Evolutionary conservation across 2,329 filamentous ascomycete genomes (phyloP).

Genomic region (Curvularia verruculosa): DNA sequence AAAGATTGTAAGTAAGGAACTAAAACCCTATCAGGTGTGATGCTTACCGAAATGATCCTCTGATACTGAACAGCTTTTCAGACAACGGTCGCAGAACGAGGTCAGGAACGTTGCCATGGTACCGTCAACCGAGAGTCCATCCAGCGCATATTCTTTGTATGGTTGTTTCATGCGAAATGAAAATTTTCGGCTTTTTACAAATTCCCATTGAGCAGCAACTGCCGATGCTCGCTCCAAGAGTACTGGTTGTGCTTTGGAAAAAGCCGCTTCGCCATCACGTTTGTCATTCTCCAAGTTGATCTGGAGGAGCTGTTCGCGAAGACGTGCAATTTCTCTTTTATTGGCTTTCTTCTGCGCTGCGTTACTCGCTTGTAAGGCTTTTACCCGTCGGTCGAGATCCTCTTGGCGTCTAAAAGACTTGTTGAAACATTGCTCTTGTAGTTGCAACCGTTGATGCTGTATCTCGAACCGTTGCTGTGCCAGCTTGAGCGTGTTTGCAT

Average conservation of each 20-base stretch:
- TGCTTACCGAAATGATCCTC: neutral
- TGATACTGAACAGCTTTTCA: neutral
- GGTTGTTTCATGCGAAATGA: neutral
- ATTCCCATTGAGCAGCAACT: neutral
- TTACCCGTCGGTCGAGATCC: neutral
- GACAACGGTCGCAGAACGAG: neutral
- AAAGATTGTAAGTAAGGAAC: neutral
- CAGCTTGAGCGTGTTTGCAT: neutral
- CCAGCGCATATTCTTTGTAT: neutral
- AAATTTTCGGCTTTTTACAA: neutral
- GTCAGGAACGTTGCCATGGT: neutral
- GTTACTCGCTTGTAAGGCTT: neutral
- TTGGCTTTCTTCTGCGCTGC: neutral
- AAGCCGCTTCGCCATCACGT: neutral
- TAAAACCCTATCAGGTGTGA: neutral
- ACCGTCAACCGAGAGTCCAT: neutral
- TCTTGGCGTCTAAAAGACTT: neutral
- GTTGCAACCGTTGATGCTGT: neutral
- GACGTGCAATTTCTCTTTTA: neutral
- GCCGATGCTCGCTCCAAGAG: neutral
- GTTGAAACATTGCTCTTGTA: neutral
- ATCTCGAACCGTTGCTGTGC: neutral
- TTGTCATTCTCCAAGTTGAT: neutral
- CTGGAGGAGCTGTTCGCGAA: neutral
- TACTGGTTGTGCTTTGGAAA: neutral